phyloP scores from a whole-genome alignment of 2,329 filamentous ascomycete species.

The Apiospora malaysiana region DNA sequence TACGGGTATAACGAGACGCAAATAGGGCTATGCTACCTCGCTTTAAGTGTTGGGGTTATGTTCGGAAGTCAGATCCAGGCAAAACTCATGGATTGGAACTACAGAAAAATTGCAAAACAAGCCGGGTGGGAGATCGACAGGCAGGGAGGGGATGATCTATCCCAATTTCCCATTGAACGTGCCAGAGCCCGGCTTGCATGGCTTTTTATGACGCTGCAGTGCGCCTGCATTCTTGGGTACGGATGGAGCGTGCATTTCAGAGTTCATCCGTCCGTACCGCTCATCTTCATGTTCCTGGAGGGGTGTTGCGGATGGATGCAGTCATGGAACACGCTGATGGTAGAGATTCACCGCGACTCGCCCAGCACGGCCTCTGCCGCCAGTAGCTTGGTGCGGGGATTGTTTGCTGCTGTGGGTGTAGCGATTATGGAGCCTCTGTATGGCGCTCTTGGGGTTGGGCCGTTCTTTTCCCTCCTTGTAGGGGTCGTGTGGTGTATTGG shows the following conservation, averaged over 20 bases:
- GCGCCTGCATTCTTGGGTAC: no score
- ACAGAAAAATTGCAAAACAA: constrained; percentile 50
- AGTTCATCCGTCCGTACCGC: no score
- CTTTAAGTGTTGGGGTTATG: constrained; percentile 33
- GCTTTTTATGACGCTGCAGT: neutral
- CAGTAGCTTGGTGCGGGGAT: neutral
- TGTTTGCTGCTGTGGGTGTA: neutral
- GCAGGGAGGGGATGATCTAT: neutral
- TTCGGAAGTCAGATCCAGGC: constrained; percentile 36
- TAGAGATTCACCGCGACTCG: neutral
- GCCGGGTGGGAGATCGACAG: neutral
- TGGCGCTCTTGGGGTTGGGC: neutral
- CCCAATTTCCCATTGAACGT: neutral
- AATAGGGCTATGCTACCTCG: constrained; percentile 46
- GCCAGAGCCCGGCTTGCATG: neutral
- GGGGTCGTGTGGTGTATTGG: no score
- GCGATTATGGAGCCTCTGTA: neutral
- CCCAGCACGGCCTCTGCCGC: neutral
- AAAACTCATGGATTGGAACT: constrained; percentile 60
- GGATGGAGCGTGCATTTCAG: no score
- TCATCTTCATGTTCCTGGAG: no score
- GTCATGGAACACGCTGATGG: neutral
- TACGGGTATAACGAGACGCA: neutral
- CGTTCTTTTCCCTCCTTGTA: neutral
- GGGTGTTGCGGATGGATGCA: neutral